phyloP scores from a whole-genome alignment of 1,284 basidiomycete genomes.

The Amylostereum areolatum region DNA sequence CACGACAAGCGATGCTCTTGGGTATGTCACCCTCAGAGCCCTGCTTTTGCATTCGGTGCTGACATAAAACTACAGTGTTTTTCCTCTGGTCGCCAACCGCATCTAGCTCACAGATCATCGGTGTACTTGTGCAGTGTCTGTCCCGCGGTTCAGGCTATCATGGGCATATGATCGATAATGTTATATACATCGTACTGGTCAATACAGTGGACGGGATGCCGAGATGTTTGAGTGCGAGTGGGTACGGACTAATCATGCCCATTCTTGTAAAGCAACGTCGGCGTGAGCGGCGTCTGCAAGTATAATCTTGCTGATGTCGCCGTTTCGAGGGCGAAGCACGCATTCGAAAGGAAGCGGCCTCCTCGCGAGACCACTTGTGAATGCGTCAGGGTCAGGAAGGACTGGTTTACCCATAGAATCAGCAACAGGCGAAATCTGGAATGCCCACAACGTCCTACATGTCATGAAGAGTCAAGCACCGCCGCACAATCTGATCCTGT shows the following conservation, averaged over 20 bases:
- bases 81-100: slow-evolving; percentile 52
- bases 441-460: slow-evolving; percentile 2
- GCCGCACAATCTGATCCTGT: not conserved
- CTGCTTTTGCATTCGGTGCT: not conserved
- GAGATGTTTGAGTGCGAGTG: not conserved
- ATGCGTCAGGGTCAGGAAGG: slow-evolving; percentile 1
- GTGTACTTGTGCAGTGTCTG: too few species aligned
- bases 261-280: slow-evolving; percentile 1
- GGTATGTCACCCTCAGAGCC: slow-evolving; percentile 31
- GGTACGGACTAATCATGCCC: not conserved
- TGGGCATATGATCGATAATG: too few species aligned
- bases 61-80: slow-evolving; percentile 31
- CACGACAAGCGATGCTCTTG: slow-evolving; percentile 60
- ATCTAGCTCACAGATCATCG: slow-evolving; percentile 23
- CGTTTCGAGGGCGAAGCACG: not conserved
- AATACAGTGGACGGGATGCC: too few species aligned
- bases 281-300: not conserved
- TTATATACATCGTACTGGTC: too few species aligned
- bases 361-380: slow-evolving; percentile 1
- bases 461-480: not conserved
- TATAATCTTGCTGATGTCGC: not conserved
- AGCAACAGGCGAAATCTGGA: not conserved
- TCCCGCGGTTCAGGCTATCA: too few species aligned
- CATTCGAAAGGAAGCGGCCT: slow-evolving; percentile 1
- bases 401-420: not conserved